Base-by-base conservation (phyloP, 306 rosid genomes). In the Luffa aegyptiaca region DNA sequence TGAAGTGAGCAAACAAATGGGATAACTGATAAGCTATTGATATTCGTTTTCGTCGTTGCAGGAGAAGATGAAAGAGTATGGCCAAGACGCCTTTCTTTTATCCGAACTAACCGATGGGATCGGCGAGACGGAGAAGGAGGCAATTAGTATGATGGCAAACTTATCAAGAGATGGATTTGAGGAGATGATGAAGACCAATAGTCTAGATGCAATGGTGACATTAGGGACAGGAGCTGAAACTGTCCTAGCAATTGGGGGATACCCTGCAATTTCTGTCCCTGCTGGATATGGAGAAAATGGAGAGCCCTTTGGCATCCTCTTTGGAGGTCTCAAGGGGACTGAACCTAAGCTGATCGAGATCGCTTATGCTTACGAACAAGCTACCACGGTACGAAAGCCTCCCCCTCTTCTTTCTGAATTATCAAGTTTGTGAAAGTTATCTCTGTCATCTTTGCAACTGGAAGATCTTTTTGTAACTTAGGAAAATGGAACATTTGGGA, bases 321-420 rank as follows among this genome's bases (percentile, higher is more conserved):
- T 87, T 20, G 85, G 86, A 8, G 88, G 88, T 31, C 80, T 85
- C 5, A 85, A 78, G 76, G 90, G 88, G 36, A 58, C 80, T 0
- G 88, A 87, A 76, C 86, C 88, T 14, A 83, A 68, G 78, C 78
- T 84, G 71, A 87, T 85, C 13, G 86, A 87, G 88, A 81, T 85
- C 41, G 85, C 88, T 39, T 81, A 83, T 56, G 85, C 66, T 4
- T 87, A 84, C 66, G 90, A 87, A 77, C 88, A 84, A 82, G 84
- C 86, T 37, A 81, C 86, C 20, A 20, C 13, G 82, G 77, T 49
- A 0, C 52, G 88, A 81, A 69, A 33, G 79, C 80, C 81, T 78
- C 86, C 88, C 13, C 80, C 69, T 48, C 56, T 70, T 44, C 76
- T 48, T 75, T 39, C 56, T 42, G 39, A 20, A 45, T 10, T 70